Base-by-base conservation (phyloP, 2,329 filamentous ascomycete species). In the Epicoccum nigrum region DNA sequence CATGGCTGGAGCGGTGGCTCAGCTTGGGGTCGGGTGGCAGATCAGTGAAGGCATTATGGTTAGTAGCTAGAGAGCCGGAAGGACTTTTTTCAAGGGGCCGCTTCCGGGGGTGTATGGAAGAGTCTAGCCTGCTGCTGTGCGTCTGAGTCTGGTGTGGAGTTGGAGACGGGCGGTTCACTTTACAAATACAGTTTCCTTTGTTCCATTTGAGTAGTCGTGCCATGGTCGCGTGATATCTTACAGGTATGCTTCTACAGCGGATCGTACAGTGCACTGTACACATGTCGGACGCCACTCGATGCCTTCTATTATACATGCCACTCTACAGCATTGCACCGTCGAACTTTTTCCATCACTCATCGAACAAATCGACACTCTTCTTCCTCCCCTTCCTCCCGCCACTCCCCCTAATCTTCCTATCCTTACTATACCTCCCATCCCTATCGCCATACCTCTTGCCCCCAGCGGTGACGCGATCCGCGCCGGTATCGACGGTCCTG, bases 341-440 rank as follows among this genome's bases (percentile, higher is more conserved):
- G n/a, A n/a, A n/a, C n/a, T n/a, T n/a, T n/a, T n/a, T n/a, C n/a
- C n/a, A n/a, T 30, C 28, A 30, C 28, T 35, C 60, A 9, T 65
- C 62, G 38, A 67, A 46, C n/a, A 49, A 21, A 37, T 56, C 49
- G 28, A 54, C 25, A 8, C 40, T 42, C 58, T 66, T 68, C 63
- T 63, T 73, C 60, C 70, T 68, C 15, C 74, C 74, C 59, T 76
- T 76, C 47, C 74, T 61, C 6, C 70, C 71, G 2, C 65, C 67
- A 58, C 67, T 73, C 17, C 68, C 71, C 42, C 71, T 60, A 41
- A 73, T 71, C 58, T 73, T 74, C 25, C 71, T 59, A 52, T 73
- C 70, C 33, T 48, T 56, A 9, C 40, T 59, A 49, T 69, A 69
- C 46, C 66, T 52, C 13, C 70, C 70, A 49, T 64, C 57, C 5